Conservation (phyloP, 2,329 filamentous ascomycete genomes). For the Fusarium sp. region DNA sequence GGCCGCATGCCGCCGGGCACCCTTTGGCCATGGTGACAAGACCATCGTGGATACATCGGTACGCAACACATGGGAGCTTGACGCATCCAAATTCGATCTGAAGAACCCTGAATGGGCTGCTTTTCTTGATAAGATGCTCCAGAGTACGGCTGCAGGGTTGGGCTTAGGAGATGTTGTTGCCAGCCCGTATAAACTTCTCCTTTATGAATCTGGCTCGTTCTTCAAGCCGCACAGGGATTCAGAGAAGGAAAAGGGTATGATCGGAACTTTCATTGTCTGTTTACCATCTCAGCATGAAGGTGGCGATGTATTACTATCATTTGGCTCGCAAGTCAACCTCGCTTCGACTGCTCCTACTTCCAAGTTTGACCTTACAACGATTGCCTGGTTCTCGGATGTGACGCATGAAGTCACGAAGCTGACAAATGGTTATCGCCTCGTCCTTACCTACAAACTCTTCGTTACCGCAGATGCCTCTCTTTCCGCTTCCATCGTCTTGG, state of each 20-base stretch:
- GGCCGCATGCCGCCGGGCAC: constrained; percentile 7
- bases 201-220: constrained; percentile 32
- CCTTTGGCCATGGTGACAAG: constrained; percentile 22
- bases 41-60: constrained; percentile 12
- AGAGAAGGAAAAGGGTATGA: constrained; percentile 11
- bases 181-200: constrained; percentile 25
- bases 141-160: neutral
- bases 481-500: neutral
- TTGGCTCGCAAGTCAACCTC: neutral
- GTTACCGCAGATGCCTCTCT: neutral
- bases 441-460: constrained; percentile 33
- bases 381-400: constrained; percentile 31
- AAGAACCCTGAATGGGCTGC: constrained; percentile 3
- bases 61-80: constrained; percentile 28
- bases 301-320: constrained; percentile 16
- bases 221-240: constrained; percentile 22
- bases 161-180: neutral
- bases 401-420: constrained; percentile 10
- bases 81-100: constrained; percentile 15
- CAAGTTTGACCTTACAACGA: constrained; percentile 21
- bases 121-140: neutral
- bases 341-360: constrained; percentile 18
- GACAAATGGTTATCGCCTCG: constrained; percentile 23
- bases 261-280: constrained; percentile 22
- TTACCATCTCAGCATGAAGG: constrained; percentile 28